These are phyloP conservation scores for Glebionis coronaria DNA, from an alignment of 129 eudicot genomes.

Conservation along the genomic window DNA sequence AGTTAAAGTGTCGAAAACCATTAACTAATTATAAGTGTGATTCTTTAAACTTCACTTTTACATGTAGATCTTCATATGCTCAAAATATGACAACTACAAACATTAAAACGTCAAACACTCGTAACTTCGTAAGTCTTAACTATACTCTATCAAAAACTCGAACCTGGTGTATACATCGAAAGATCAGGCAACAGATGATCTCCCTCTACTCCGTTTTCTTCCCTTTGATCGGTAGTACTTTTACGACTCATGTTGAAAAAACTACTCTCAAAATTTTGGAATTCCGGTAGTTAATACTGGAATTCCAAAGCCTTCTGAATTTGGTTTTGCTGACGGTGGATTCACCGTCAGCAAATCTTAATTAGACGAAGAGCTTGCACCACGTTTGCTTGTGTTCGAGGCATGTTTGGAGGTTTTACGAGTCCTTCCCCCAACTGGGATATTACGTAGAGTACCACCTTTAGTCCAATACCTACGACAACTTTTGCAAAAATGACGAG, in stretches of 20 bases:
- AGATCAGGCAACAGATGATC: conserved; percentile 61
- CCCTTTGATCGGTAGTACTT: conserved; percentile 18
- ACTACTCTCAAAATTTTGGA: conserved; percentile 22
- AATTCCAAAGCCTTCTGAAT: not conserved
- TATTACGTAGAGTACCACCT: conserved; percentile 72
- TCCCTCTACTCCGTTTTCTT: conserved; percentile 13
- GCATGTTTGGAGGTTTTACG: conserved; percentile 53
- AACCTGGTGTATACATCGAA: conserved; percentile 67
- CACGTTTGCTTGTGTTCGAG: conserved; percentile 28
- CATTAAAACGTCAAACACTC: no score
- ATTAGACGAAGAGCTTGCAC: not conserved
- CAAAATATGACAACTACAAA: no score
- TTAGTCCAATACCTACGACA: conserved; percentile 85
- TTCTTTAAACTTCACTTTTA: no score
- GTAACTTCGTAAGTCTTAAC: no score
- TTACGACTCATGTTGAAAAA: conserved; percentile 29
- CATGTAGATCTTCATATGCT: no score
- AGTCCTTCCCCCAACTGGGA: conserved; percentile 66
- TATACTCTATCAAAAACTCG: conserved; percentile 41
- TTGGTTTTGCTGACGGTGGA: not conserved
- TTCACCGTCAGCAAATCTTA: not conserved
- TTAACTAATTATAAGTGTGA: no score
- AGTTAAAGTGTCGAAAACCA: no score
- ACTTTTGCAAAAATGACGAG: conserved; percentile 68
- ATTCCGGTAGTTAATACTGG: no score